Conservation (phyloP, 129 eudicot species). For the Flaveria robusta region DNA sequence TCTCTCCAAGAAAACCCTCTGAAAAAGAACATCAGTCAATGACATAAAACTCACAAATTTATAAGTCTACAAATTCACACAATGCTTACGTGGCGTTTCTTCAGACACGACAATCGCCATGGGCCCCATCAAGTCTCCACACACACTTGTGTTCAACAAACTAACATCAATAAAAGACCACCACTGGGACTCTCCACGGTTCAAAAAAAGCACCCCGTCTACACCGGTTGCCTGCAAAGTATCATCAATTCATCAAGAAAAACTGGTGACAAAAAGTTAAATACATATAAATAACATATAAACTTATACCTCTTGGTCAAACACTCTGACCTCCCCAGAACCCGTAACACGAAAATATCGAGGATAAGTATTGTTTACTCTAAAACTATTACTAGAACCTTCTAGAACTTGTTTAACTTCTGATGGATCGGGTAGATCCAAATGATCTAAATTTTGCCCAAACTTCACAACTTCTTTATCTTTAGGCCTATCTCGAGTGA, state of each 20-base stretch:
- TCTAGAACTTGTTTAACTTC: slow-evolving; percentile 48
- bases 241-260: background rate
- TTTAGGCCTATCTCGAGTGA: slow-evolving; percentile 54
- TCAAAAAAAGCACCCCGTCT: slow-evolving; percentile 44
- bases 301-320: slow-evolving; percentile 46
- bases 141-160: slow-evolving; percentile 43
- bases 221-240: slow-evolving; percentile 41
- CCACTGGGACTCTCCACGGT: slow-evolving; percentile 47
- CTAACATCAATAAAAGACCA: slow-evolving; percentile 54
- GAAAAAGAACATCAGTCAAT: slow-evolving; percentile 16
- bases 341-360: slow-evolving; percentile 59
- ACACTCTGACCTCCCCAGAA: slow-evolving; percentile 57
- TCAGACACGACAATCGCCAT: slow-evolving; percentile 61
- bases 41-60: background rate
- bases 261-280: background rate
- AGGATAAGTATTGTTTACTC: slow-evolving; percentile 51
- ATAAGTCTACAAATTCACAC: background rate
- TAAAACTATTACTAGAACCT: slow-evolving; percentile 36
- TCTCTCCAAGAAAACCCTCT: slow-evolving; percentile 65
- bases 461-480: slow-evolving; percentile 54
- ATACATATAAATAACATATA: slow-evolving; percentile 15
- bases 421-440: slow-evolving; percentile 43
- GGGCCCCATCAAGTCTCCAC: slow-evolving; percentile 59
- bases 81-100: slow-evolving; percentile 58
- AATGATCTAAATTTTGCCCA: slow-evolving; percentile 41